Percentiles rank a stretch among this genome's conserved stretches.
Evolutionary conservation across 345 rosid genomes (phyloP).

Genomic region (Eucalyptus microcorys): DNA sequence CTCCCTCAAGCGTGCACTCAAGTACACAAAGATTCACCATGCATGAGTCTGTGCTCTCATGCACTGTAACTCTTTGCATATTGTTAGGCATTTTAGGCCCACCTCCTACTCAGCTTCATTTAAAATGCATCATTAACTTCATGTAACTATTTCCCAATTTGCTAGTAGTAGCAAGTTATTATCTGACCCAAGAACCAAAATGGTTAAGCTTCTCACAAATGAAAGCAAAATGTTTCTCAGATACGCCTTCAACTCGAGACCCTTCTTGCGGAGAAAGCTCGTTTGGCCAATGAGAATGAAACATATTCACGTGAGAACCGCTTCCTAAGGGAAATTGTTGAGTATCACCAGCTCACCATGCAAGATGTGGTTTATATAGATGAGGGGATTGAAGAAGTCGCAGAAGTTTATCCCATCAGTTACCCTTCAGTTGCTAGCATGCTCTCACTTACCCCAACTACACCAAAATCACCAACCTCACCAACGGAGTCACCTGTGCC

Average conservation of each 20-base stretch:
- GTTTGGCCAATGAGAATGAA: conserved; percentile 85
- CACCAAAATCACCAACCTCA: conserved; percentile 42
- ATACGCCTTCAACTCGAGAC: conserved; percentile 96
- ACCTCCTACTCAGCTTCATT: not conserved
- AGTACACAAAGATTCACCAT: not conserved
- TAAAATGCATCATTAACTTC: not conserved
- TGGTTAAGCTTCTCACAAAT: not conserved
- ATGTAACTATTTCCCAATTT: not conserved
- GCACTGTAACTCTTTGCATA: not conserved
- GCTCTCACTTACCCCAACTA: conserved; percentile 41
- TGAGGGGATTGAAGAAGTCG: conserved; percentile 74
- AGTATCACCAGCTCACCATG: conserved; percentile 93
- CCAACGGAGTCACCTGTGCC: conserved; percentile 13
- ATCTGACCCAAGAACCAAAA: not conserved
- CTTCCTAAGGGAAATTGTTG: conserved; percentile 88
- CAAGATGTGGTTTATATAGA: conserved; percentile 92
- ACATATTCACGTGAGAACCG: conserved; percentile 81
- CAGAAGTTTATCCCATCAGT: conserved; percentile 48
- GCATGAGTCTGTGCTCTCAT: not conserved
- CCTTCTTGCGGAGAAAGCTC: conserved; percentile 88
- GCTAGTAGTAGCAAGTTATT: not conserved
- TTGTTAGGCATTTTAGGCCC: not conserved
- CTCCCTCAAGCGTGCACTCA: not conserved
- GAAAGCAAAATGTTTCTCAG: conserved; percentile 10
- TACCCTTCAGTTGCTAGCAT: conserved; percentile 15